Percentiles rank a stretch among this genome's conserved stretches.
These are phyloP conservation scores for Xylariaceae sp. DNA, from an alignment of 2,329 filamentous ascomycete genomes.

Conservation along the genomic window DNA sequence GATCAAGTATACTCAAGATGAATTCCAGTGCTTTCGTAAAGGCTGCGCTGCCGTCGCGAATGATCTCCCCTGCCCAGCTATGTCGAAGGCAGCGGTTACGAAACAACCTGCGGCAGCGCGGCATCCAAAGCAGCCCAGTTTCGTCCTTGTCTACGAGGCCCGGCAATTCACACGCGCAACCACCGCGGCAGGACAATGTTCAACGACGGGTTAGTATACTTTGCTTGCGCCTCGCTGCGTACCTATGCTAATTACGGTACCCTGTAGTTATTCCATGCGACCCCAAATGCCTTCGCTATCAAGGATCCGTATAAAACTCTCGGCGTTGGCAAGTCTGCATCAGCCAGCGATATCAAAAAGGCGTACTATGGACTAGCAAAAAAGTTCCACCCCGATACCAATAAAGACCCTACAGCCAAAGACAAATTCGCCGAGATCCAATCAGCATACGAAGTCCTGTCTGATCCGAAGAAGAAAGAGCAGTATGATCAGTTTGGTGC, in stretches of 20 bases:
- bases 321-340: conserved; percentile 82
- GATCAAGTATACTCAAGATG: conserved; percentile 45
- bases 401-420: conserved; percentile 92
- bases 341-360: conserved; percentile 91
- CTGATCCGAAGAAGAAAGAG: conserved; percentile 90
- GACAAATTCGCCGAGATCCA: conserved; percentile 95
- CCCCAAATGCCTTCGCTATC: conserved; percentile 54
- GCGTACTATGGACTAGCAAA: conserved; percentile 97
- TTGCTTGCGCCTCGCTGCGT: not conserved
- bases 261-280: conserved; percentile 65
- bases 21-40: conserved; percentile 55
- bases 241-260: conserved; percentile 24
- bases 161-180: conserved; percentile 15
- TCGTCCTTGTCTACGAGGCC: conserved; percentile 34
- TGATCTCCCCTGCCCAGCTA: conserved; percentile 51
- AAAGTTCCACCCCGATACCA: conserved; percentile 97
- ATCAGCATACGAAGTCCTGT: conserved; percentile 90
- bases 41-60: conserved; percentile 52
- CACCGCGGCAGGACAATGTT: conserved; percentile 15
- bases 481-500: conserved; percentile 91
- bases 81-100: conserved; percentile 49
- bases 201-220: conserved; percentile 32
- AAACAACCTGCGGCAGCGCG: conserved; percentile 47
- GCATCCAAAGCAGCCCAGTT: conserved; percentile 31
- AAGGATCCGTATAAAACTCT: conserved; percentile 88